Evolutionary conservation across 2,329 filamentous ascomycete species (phyloP), one percentile per base, ranked within the genome.

Genomic region (Colletotrichum sp.): DNA sequence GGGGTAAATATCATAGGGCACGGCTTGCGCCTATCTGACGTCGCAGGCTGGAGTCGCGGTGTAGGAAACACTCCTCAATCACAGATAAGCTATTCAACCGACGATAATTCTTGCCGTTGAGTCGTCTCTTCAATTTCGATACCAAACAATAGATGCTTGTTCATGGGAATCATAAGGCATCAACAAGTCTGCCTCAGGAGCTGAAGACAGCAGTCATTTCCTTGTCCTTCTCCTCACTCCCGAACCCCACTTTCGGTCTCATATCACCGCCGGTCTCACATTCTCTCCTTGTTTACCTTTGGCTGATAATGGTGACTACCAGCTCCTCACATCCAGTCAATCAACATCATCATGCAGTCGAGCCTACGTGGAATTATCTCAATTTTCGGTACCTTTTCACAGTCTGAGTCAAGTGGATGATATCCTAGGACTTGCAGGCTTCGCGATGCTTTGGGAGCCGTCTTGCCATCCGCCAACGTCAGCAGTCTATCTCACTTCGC

Each of bases 161-260:
- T 28, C 16, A 18, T 68, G 32, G 39, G n/a, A 2, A 59, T 10
- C 21, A 59, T 67, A 48, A 63, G 67, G 67, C 67, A 70, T 63
- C 67, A 15, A 70, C n/a, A 61, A 48, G 26, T 70, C 13, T 70
- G 67, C 67, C 67, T 70, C 57, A 70, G 67, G 67, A 63, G 67
- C 36, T 64, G 61, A 64, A 24, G 61, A 36, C 61, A 8, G 34
- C 55, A 18, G 36, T 63, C 57, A 70, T 52, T 24, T 43, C 52
- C 32, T 60, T 43, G 15, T 68, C 32, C 48, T 63, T 59, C 67
- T 63, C 67, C 67, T 63, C 67, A 70, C 67, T 30, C 26, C 32
- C 48, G 24, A 52, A 34, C 67, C 36, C 67, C 67, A 70, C 67
- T 63, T 63, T 34, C 26, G 18, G 57, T 52, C 36, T 63, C 67